Evolutionary conservation across 2,329 filamentous ascomycete genomes (phyloP).

Genomic region (Pseudogymnoascus sp.): DNA sequence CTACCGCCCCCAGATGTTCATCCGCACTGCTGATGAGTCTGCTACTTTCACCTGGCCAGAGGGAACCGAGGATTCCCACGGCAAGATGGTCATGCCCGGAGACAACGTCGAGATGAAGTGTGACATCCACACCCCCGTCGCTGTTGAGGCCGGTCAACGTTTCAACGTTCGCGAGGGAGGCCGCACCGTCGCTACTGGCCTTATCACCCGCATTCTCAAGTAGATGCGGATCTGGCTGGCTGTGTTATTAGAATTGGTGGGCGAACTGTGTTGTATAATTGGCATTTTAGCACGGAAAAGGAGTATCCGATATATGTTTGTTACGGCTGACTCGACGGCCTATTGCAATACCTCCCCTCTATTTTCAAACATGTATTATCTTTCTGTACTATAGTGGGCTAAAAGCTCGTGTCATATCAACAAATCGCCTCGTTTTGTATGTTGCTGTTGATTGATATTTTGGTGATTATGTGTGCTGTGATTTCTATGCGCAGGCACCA

Average conservation of each 20-base stretch:
- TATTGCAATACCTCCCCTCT: slow-evolving; percentile 1
- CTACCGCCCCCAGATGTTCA: slow-evolving; percentile 94
- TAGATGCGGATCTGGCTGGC: slow-evolving; percentile 21
- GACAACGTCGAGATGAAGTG: slow-evolving; percentile 98
- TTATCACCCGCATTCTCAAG: slow-evolving; percentile 64
- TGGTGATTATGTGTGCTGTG: background rate
- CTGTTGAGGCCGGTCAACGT: slow-evolving; percentile 83
- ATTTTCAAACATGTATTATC: slow-evolving; percentile 1
- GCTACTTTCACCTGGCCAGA: slow-evolving; percentile 81
- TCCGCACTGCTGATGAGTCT: slow-evolving; percentile 80
- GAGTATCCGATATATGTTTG: slow-evolving; percentile 10
- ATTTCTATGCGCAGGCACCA: background rate
- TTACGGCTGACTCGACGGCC: slow-evolving; percentile 4
- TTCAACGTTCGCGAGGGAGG: slow-evolving; percentile 99
- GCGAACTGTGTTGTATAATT: slow-evolving; percentile 10
- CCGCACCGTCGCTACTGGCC: slow-evolving; percentile 75
- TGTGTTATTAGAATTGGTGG: slow-evolving; percentile 8
- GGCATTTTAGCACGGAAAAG: slow-evolving; percentile 9
- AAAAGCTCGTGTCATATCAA: slow-evolving; percentile 2
- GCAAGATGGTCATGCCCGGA: slow-evolving; percentile 91
- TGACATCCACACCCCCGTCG: slow-evolving; percentile 74
- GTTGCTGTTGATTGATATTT: background rate
- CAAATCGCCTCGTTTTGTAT: background rate
- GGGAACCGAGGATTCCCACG: slow-evolving; percentile 60
- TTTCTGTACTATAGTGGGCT: slow-evolving; percentile 5